These are phyloP conservation scores for Limonium bicolor DNA, from an alignment of 148 eudicot genomes.

Conservation along the genomic window DNA sequence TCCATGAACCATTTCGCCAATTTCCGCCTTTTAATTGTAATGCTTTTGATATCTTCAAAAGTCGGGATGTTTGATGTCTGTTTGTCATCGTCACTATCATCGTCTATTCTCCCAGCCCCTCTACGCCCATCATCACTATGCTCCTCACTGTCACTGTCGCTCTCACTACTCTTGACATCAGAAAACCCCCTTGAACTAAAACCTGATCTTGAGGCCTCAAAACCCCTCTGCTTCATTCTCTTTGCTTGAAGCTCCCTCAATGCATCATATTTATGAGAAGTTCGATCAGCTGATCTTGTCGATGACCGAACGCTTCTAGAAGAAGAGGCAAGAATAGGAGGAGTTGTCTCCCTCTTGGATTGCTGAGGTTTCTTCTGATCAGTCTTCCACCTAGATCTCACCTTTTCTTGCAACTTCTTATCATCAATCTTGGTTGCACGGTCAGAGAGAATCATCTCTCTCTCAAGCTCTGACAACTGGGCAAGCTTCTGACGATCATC, in stretches of 20 bases:
- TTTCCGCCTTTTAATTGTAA: slow-evolving; percentile 63
- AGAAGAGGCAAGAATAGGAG: slow-evolving; percentile 32
- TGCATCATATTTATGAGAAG: slow-evolving; percentile 62
- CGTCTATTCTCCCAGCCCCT: slow-evolving; percentile 38
- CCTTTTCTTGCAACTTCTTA: slow-evolving; percentile 55
- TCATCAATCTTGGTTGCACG: slow-evolving; percentile 65
- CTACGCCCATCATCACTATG: slow-evolving; percentile 58
- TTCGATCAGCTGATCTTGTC: slow-evolving; percentile 56
- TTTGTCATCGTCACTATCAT: slow-evolving; percentile 66
- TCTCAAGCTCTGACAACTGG: slow-evolving; percentile 66
- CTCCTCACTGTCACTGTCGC: slow-evolving; percentile 67
- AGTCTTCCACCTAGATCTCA: slow-evolving; percentile 53
- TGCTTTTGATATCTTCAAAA: slow-evolving; percentile 58
- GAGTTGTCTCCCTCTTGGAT: slow-evolving; percentile 47
- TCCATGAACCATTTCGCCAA: slow-evolving; percentile 98
- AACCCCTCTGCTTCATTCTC: slow-evolving; percentile 59
- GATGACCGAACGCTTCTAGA: slow-evolving; percentile 69
- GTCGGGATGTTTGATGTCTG: slow-evolving; percentile 42
- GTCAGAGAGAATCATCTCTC: slow-evolving; percentile 77
- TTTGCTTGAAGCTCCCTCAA: slow-evolving; percentile 68
- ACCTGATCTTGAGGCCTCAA: slow-evolving; percentile 38
- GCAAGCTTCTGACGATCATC: slow-evolving; percentile 70
- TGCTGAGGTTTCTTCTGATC: slow-evolving; percentile 44
- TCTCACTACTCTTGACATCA: slow-evolving; percentile 55
- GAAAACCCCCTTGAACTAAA: slow-evolving; percentile 39